A percentile compares a stretch with the other conserved stretches of the same genome.
Evolutionary conservation across 2,329 filamentous ascomycete genomes (phyloP).

Genomic region (Trichoderma semiorbis): DNA sequence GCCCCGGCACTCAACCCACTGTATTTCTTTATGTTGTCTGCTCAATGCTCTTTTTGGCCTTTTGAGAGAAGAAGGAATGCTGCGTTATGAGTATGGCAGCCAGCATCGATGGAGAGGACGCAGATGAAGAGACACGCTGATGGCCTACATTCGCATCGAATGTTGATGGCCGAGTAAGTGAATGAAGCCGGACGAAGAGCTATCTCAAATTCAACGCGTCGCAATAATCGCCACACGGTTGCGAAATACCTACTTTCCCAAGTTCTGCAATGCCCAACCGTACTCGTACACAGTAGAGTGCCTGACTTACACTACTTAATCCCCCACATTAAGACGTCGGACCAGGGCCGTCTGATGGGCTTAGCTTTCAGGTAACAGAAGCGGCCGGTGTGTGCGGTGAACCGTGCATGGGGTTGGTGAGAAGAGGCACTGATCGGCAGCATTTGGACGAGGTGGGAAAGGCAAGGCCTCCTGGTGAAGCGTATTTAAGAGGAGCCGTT

Average conservation of each 20-base stretch:
- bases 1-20: not conserved
- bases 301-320: not conserved
- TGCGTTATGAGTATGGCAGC: not conserved
- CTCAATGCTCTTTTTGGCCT: not conserved
- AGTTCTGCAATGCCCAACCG: not conserved
- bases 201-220: not conserved
- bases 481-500: not conserved
- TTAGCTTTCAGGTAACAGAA: constrained; percentile 10
- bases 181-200: not conserved
- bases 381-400: not conserved
- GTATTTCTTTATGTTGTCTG: not conserved
- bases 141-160: not conserved
- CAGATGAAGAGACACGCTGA: not conserved
- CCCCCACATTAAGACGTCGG: not conserved
- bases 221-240: not conserved
- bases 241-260: not conserved
- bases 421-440: constrained; percentile 10
- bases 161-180: not conserved
- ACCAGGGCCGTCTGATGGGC: constrained; percentile 3
- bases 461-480: not conserved
- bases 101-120: not conserved
- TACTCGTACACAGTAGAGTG: not conserved
- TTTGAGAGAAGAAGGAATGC: not conserved
- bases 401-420: constrained; percentile 1
- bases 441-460: not conserved